Evolutionary conservation across 2,329 filamentous ascomycete species (phyloP).

Genomic region (Beauveria varroae): DNA sequence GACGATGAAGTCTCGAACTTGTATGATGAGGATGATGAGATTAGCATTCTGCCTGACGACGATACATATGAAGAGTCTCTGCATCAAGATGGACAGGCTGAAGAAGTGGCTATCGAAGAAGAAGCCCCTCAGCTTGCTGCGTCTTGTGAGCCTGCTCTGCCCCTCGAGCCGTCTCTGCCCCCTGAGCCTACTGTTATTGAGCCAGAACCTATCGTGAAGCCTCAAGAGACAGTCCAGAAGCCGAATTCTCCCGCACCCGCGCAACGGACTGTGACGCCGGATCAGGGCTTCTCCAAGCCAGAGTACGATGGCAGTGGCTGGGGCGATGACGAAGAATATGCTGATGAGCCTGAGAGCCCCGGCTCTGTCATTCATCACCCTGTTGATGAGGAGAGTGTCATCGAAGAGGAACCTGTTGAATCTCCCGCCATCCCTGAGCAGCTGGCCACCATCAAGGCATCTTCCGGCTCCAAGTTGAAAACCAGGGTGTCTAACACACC

Average conservation of each 20-base stretch:
- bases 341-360: conserved; percentile 64
- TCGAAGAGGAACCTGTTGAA: conserved; percentile 35
- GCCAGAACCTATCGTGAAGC: not conserved
- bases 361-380: conserved; percentile 85
- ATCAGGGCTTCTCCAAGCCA: conserved; percentile 45
- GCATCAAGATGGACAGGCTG: conserved; percentile 7
- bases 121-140: not conserved
- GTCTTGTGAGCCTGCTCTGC: not conserved
- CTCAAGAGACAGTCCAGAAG: not conserved
- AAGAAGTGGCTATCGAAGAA: conserved; percentile 30
- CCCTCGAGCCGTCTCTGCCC: not conserved
- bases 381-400: conserved; percentile 30
- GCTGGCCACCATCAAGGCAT: conserved; percentile 81
- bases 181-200: not conserved
- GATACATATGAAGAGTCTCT: conserved; percentile 20
- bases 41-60: conserved; percentile 57
- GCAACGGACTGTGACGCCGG: conserved; percentile 41
- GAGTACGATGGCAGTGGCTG: conserved; percentile 58
- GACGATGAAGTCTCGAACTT: conserved; percentile 61
- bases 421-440: conserved; percentile 69
- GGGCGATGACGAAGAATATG: conserved; percentile 47
- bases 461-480: conserved; percentile 77
- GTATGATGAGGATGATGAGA: conserved; percentile 38
- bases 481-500: conserved; percentile 83
- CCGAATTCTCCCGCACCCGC: conserved; percentile 13